Percentiles rank a stretch among this genome's conserved stretches.
These are phyloP conservation scores for Cystobasidium ongulense DNA, from an alignment of 768 basidiomycete genomes.

Conservation along the genomic window DNA sequence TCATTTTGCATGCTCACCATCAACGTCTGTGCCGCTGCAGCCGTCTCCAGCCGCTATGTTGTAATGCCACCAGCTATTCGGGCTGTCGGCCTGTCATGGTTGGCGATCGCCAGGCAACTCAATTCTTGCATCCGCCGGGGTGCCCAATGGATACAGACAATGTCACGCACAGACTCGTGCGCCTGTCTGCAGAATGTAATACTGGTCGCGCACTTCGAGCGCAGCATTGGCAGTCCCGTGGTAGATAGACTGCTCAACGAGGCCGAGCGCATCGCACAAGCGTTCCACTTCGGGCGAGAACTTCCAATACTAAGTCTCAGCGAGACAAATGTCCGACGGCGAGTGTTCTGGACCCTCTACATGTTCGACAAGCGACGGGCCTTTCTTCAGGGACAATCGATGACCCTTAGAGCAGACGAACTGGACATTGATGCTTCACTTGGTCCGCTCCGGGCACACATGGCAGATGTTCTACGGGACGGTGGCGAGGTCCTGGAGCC, in stretches of 20 bases:
- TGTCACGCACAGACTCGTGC: not conserved
- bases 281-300: not conserved
- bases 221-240: not conserved
- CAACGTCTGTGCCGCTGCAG: not conserved
- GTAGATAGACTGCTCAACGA: not conserved
- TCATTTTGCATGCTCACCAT: not conserved
- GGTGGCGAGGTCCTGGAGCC: not conserved
- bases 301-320: not conserved
- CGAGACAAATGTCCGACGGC: not conserved
- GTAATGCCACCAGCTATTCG: not conserved
- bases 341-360: constrained; percentile 3
- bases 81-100: not conserved
- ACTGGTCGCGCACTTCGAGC: not conserved
- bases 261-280: not conserved
- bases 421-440: not conserved
- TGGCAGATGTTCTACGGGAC: not conserved
- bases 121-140: not conserved
- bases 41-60: not conserved
- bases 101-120: not conserved
- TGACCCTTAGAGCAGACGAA: not conserved
- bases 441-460: not conserved
- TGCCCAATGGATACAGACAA: not conserved
- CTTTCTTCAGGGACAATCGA: not conserved
- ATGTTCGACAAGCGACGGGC: not conserved
- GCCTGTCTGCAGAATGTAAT: not conserved